Percentiles rank a stretch among this genome's conserved stretches.
These are phyloP conservation scores for Solanum hybrid DNA, from an alignment of 305 asterid genomes.

Conservation along the genomic window DNA sequence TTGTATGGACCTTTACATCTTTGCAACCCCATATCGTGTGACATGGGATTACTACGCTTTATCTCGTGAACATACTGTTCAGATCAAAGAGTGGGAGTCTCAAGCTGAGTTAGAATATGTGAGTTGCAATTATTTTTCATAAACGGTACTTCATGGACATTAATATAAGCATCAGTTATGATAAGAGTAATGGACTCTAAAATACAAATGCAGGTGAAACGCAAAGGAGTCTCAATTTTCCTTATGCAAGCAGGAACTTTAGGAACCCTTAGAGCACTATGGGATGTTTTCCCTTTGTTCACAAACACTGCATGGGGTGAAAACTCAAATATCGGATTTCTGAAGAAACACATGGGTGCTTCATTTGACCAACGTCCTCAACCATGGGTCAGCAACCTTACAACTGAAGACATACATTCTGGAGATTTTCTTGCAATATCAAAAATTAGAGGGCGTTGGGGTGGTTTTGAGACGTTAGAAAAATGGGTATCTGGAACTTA, in stretches of 20 bases:
- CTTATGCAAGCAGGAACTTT: constrained; percentile 89
- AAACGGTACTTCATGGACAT: neutral
- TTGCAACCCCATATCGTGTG: constrained; percentile 3
- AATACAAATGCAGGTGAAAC: constrained; percentile 46
- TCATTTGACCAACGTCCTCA: constrained; percentile 75
- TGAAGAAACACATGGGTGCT: constrained; percentile 78
- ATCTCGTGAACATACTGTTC: constrained; percentile 2
- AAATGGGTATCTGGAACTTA: constrained; percentile 96
- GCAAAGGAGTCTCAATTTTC: constrained; percentile 71
- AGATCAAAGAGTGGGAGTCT: constrained; percentile 1
- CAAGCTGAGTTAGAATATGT: constrained; percentile 32
- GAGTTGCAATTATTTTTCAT: constrained; percentile 7
- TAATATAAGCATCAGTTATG: neutral
- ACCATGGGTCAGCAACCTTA: constrained; percentile 80
- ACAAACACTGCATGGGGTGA: constrained; percentile 73
- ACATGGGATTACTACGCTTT: constrained; percentile 1
- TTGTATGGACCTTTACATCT: constrained; percentile 55
- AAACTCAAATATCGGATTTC: constrained; percentile 64
- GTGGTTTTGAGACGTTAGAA: constrained; percentile 93
- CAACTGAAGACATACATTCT: constrained; percentile 62
- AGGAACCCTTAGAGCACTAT: constrained; percentile 77
- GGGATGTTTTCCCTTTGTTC: constrained; percentile 94
- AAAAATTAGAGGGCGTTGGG: constrained; percentile 90
- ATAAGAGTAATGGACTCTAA: neutral
- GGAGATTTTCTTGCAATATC: constrained; percentile 90